Evolutionary conservation across 2,329 filamentous ascomycete genomes (phyloP), one percentile per base, ranked within the genome.

Genomic region (Setomelanomma holmii): DNA sequence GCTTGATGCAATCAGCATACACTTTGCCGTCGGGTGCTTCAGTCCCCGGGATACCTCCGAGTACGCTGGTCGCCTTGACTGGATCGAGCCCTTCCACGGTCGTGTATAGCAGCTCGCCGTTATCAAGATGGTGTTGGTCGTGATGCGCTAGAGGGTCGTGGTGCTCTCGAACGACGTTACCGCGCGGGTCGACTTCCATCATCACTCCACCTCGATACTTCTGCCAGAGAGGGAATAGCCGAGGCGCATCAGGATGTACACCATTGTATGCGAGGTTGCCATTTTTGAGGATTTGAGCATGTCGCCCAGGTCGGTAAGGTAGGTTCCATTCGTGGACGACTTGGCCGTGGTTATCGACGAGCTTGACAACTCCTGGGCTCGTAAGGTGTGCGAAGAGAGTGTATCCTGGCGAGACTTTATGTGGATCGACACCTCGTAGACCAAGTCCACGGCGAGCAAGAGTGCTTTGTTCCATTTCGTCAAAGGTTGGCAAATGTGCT

Each of bases 191-290:
- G 11, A 80, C 58, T 60, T 80, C 67, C 42, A 73, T 70, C 78
- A 80, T 80, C 3, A 78, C 63, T 0, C 78, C 78, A 7, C 78
- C 78, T 10, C 77, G 64, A 51, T 80, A 80, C 48, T 80, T 80
- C 35, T 76, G 72, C 66, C 73, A 80, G 44, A 80, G 72, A 1
- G 76, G 76, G 50, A 79, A 80, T 4, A 73, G 67, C 5, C 61
- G 61, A 4, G 76, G 75, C 2, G 69, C 68, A 47, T 75, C 63
- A 4, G 77, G 75, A 42, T 75, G 76, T 1, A 77, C 71, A 7
- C 71, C 74, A 56, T 80, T 80, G 60, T 76, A 75, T 16, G 77
- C 78, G 1, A 80, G 68, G 47, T 76, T 77, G 3, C 78, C 77
- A 36, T 79, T 76, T 11, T 71, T 67, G 1, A 80, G 69, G 40